Base-by-base conservation (phyloP, 2,329 filamentous ascomycete species). In the Lasiodiplodia citricola region DNA sequence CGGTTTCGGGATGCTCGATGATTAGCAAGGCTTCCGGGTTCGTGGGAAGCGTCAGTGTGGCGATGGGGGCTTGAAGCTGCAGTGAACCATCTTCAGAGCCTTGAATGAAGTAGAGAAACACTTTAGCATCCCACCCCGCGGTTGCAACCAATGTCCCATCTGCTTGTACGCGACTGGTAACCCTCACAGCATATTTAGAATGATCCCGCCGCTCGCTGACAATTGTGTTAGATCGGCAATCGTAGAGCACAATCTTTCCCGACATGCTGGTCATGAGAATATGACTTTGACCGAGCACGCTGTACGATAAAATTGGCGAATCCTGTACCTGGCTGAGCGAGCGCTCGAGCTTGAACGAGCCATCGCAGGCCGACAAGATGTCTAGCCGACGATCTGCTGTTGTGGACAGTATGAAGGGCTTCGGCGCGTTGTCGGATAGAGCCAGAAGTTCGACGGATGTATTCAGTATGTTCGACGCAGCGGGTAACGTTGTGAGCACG, bases 111-210 rank as follows among this genome's bases (percentile, higher is more conserved):
- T 90, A 90, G 54, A 90, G 73, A 63, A 84, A 75, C 41, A 90
- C 77, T 71, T 84, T 88, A 35, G 83, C 79, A 73, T 90, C 88
- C 88, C 88, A 90, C 25, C 87, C 87, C 4, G 87, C 88, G 14
- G 85, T 90, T 5, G 87, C 87, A 66, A 88, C 71, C 41, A 74
- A 71, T 23, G 71, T 68, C 11, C 73, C 73, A 14, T 74, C 73
- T 3, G 78, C 72, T n/a, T 80, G 75, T 62, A 79, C 74, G 69
- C 77, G 77, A 2, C 76, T 76, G 31, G 82, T 77, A 2, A 87
- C 78, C 70, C 86, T 86, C 66, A 90, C 85, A 8, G 85, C 80
- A 75, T 88, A 90, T 73, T 89, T 90, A 25, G 78, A 74, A 72
- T 90, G 87, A 70, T 90, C 87, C 68, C 82, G 84, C 56, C 87